phyloP scores from a whole-genome alignment of 2,329 filamentous ascomycete genomes.

The Periconia macrospinosa region DNA sequence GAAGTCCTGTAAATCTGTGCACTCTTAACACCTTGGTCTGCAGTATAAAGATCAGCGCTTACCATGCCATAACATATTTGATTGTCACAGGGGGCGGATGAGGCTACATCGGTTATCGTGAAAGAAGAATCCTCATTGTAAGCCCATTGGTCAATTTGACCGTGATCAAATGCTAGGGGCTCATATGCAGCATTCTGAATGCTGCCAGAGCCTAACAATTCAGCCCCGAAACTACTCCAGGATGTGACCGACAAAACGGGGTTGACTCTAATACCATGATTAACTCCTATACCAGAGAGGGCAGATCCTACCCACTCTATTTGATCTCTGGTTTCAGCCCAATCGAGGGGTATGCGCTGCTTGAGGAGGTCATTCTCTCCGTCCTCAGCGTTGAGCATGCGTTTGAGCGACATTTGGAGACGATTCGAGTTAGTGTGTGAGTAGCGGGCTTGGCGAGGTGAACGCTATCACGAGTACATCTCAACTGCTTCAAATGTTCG shows the following conservation, averaged over 20 bases:
- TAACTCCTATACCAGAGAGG: background rate
- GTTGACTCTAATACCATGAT: constrained; percentile 4
- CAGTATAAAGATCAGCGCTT: background rate
- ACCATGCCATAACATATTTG: constrained; percentile 29
- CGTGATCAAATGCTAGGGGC: constrained; percentile 10
- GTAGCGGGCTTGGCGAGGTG: constrained; percentile 13
- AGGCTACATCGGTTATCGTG: background rate
- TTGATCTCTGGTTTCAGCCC: constrained; percentile 8
- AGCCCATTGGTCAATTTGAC: constrained; percentile 21
- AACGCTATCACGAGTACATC: background rate
- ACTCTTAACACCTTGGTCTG: background rate
- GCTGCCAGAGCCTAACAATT: constrained; percentile 10
- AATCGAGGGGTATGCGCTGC: constrained; percentile 6
- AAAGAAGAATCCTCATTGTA: constrained; percentile 4
- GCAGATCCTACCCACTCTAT: constrained; percentile 12
- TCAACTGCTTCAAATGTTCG: background rate
- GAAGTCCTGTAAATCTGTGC: constrained; percentile 18
- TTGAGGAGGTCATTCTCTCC: background rate
- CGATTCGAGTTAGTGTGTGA: background rate
- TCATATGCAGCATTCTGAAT: constrained; percentile 2
- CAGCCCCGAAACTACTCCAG: constrained; percentile 15
- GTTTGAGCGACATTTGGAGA: constrained; percentile 24
- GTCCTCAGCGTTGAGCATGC: constrained; percentile 24
- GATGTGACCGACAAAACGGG: constrained; percentile 13
- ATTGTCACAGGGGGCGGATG: constrained; percentile 2